Percentiles rank a stretch among this genome's conserved stretches.
These are phyloP conservation scores for Pseudogymnoascus sp. DNA, from an alignment of 2,329 filamentous ascomycete species.

Conservation along the genomic window DNA sequence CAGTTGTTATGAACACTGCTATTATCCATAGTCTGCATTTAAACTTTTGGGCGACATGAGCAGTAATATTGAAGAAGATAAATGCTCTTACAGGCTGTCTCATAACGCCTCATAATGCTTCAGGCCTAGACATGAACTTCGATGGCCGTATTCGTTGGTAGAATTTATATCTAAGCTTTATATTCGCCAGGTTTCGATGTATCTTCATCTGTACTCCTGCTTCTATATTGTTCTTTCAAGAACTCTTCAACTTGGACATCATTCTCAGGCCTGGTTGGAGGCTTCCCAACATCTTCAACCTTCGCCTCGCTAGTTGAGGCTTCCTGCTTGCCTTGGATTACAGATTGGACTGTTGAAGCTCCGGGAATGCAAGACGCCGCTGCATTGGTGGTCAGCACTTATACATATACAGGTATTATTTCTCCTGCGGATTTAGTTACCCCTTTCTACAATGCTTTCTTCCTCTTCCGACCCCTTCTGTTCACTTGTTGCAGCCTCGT, in stretches of 20 bases:
- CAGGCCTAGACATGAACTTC: not conserved
- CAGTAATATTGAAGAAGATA: not conserved
- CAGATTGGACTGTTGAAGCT: slow-evolving; percentile 14
- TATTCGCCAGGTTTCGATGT: not conserved
- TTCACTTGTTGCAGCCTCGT: slow-evolving; percentile 18
- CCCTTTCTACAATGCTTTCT: slow-evolving; percentile 19
- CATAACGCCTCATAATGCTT: not conserved
- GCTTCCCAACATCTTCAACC: slow-evolving; percentile 10
- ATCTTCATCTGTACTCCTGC: slow-evolving; percentile 13
- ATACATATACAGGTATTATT: not conserved
- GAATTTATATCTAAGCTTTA: not conserved
- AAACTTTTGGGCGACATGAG: not conserved
- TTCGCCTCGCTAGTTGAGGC: slow-evolving; percentile 8
- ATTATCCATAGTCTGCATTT: not conserved
- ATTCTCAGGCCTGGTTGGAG: slow-evolving; percentile 23
- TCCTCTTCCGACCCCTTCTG: slow-evolving; percentile 8
- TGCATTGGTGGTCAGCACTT: slow-evolving; percentile 15
- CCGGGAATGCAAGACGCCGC: slow-evolving; percentile 21
- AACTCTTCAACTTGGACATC: slow-evolving; percentile 28
- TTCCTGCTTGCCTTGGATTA: slow-evolving; percentile 13
- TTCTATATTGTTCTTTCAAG: slow-evolving; percentile 24
- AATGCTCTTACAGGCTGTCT: not conserved
- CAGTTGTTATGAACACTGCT: not conserved
- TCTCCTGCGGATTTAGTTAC: slow-evolving; percentile 11
- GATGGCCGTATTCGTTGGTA: not conserved